Evolutionary conservation across 2,329 filamentous ascomycete genomes (phyloP), one percentile per base, ranked within the genome.

Genomic region (Calonectria naviculata): DNA sequence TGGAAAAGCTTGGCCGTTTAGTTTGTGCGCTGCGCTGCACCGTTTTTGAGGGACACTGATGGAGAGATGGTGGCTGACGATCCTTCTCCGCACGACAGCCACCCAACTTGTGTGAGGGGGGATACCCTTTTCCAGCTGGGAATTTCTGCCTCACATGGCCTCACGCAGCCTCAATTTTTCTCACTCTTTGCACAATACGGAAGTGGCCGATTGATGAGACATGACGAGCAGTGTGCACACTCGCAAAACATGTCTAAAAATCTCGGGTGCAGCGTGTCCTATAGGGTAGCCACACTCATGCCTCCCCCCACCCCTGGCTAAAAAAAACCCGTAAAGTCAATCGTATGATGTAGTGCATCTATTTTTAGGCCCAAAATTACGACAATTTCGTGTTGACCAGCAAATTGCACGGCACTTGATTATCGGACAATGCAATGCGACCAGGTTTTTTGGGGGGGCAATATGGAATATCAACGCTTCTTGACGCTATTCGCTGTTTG

Each of bases 381-480:
- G 42, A 46, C 42, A 46, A 46, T 46, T 46, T 46, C 42, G 42
- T 46, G 7, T 46, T 21, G 6, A 24, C 3, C 42, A 13, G 13
- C 42, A 46, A 31, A 31, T 31, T 0, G 17, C 49, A 31, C 49
- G 49, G 49, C 49, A 31, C 10, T n/a, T 31, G 13, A 10, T 21
- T 2, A 54, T 34, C 19, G 6, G 28, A n/a, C 26, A 29, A 34
- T 21, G 28, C 28, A 21, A 21, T 24, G 12, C 7, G 42, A n/a
- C 19, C 19, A 46, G 21, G n/a, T 24, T 46, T 44, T 24, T n/a
- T n/a, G n/a, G 8, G 34, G 34, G 34, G 34, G 21, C n/a, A 58
- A 58, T 58, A 58, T 58, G 52, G 52, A 58, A 58, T 58, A 58
- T 58, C 52, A 58, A 58, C 52, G 52, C 52, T 58, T 58, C 52